A percentile compares a stretch with the other conserved stretches of the same genome.
These are phyloP conservation scores for Mycogone perniciosa DNA, from an alignment of 2,329 filamentous ascomycete genomes.

Conservation along the genomic window DNA sequence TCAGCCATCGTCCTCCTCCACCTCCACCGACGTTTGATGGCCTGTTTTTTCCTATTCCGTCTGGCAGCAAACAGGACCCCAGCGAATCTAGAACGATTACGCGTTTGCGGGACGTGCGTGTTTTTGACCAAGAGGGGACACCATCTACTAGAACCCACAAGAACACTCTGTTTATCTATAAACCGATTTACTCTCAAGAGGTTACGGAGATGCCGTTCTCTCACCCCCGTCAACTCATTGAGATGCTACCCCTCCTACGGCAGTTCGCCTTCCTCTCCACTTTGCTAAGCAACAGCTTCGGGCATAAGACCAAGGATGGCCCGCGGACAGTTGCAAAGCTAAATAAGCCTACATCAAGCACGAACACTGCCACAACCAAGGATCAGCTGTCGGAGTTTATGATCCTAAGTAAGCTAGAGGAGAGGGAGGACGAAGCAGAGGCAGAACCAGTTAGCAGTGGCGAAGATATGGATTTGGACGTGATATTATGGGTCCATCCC, in stretches of 20 bases:
- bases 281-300: slow-evolving; percentile 58
- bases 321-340: slow-evolving; percentile 1
- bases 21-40: slow-evolving; percentile 48
- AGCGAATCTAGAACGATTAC: slow-evolving; percentile 52
- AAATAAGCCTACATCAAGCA: slow-evolving; percentile 7
- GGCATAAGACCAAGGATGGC: slow-evolving; percentile 25
- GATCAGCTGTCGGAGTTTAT: slow-evolving; percentile 30
- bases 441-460: background rate
- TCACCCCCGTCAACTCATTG: slow-evolving; percentile 69
- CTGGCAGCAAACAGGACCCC: slow-evolving; percentile 44
- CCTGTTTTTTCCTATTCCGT: slow-evolving; percentile 49
- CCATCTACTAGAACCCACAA: slow-evolving; percentile 35
- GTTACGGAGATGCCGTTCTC: slow-evolving; percentile 66
- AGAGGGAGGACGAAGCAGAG: background rate
- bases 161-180: slow-evolving; percentile 63
- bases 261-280: slow-evolving; percentile 68
- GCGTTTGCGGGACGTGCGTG: slow-evolving; percentile 40
- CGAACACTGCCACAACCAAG: slow-evolving; percentile 21
- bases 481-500: slow-evolving; percentile 46
- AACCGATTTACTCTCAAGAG: slow-evolving; percentile 63
- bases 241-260: slow-evolving; percentile 65
- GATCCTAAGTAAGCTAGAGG: slow-evolving; percentile 2
- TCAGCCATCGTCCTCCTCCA: slow-evolving; percentile 23
- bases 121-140: slow-evolving; percentile 29
- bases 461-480: slow-evolving; percentile 37